Percentiles rank a stretch among this genome's conserved stretches.
phyloP scores from a whole-genome alignment of 306 rosid genomes.

The Gastrolobium villosum region DNA sequence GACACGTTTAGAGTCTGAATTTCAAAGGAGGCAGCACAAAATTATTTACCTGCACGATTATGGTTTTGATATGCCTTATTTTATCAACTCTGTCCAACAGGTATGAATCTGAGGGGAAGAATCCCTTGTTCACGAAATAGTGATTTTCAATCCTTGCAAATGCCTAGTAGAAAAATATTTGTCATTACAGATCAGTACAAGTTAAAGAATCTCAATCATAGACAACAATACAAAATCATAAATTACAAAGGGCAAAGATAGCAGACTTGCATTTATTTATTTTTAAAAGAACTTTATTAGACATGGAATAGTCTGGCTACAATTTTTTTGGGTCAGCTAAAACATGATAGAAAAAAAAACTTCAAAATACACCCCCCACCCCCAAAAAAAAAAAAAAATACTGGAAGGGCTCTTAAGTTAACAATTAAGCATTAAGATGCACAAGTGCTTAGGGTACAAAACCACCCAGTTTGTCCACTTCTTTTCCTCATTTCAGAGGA shows the following conservation, averaged over 20 bases:
- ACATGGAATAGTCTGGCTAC: too few species aligned
- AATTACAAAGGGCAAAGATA: too few species aligned
- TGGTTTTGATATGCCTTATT: conserved; percentile 81
- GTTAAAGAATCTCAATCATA: conserved; percentile 35
- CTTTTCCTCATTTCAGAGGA: conserved; percentile 21
- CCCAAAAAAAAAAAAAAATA: too few species aligned
- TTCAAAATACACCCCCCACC: too few species aligned
- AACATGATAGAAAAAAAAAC: too few species aligned
- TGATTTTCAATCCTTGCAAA: conserved; percentile 98
- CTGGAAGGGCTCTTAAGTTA: neutral
- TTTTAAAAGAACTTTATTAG: too few species aligned
- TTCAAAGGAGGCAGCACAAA: conserved; percentile 9
- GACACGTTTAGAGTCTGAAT: conserved; percentile 17
- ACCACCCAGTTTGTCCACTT: neutral
- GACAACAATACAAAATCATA: conserved; percentile 17
- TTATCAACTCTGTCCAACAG: conserved; percentile 83
- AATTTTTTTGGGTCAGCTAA: too few species aligned
- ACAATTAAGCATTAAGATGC: conserved; percentile 12
- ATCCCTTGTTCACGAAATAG: conserved; percentile 85
- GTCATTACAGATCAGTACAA: conserved; percentile 18
- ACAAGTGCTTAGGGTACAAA: conserved; percentile 24
- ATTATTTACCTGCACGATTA: conserved; percentile 81
- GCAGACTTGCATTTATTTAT: too few species aligned
- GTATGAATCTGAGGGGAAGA: conserved; percentile 86
- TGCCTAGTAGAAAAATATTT: conserved; percentile 67